These are phyloP conservation scores for Zygosaccharomyces gambellarensis DNA, from an alignment of 805 yeast genomes.

Conservation along the genomic window DNA sequence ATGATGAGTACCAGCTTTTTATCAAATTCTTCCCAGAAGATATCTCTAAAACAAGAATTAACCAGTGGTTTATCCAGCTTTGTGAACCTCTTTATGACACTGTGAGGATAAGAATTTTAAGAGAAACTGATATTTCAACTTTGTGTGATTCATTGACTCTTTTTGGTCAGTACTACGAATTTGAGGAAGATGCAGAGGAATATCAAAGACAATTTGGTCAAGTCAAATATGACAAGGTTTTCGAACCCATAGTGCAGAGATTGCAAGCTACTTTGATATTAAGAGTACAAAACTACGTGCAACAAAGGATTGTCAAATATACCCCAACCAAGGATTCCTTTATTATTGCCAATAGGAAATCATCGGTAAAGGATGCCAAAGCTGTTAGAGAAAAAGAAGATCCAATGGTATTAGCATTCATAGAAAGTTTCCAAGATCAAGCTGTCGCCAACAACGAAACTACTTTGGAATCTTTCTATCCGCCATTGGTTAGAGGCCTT, in stretches of 20 bases:
- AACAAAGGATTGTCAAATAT: conserved; percentile 60
- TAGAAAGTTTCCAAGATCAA: conserved; percentile 8
- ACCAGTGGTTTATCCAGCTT: conserved; percentile 56
- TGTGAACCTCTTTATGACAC: conserved; percentile 76
- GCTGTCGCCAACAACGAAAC: background rate
- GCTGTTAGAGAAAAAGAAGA: conserved; percentile 12
- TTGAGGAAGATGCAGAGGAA: conserved; percentile 45
- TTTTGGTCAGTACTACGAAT: conserved; percentile 61
- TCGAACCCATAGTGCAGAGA: conserved; percentile 68
- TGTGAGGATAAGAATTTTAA: conserved; percentile 59
- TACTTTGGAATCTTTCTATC: conserved; percentile 42
- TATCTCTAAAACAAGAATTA: conserved; percentile 38
- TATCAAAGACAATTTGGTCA: conserved; percentile 29
- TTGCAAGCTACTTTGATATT: conserved; percentile 77
- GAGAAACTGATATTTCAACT: conserved; percentile 61
- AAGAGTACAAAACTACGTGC: conserved; percentile 68
- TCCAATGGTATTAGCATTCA: conserved; percentile 13
- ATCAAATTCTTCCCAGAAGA: conserved; percentile 44
- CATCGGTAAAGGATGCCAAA: conserved; percentile 3
- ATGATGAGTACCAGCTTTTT: conserved; percentile 59
- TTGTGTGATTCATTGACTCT: conserved; percentile 74
- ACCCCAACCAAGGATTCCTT: conserved; percentile 66
- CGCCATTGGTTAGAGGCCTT: conserved; percentile 67
- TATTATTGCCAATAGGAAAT: conserved; percentile 46
- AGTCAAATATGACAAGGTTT: conserved; percentile 51